Conservation (phyloP, 2,329 filamentous ascomycete species). For the Paecilomyces dactylethromorphus region DNA sequence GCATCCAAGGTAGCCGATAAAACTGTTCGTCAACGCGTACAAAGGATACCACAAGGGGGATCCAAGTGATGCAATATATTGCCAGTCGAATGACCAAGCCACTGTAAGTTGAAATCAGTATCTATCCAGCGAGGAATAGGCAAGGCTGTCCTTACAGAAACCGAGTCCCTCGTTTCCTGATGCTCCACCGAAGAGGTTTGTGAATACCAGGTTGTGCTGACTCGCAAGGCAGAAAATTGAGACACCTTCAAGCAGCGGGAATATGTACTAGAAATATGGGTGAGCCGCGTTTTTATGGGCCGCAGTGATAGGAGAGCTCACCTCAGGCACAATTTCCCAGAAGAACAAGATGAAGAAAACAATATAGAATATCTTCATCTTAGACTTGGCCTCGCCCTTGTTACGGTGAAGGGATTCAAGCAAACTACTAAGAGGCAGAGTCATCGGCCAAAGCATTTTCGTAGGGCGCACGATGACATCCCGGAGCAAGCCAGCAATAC, state of each 20-base stretch:
- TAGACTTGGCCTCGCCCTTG: slow-evolving; percentile 28
- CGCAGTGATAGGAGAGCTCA: too few species aligned
- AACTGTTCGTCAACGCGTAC: slow-evolving; percentile 31
- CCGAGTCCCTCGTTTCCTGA: slow-evolving; percentile 42
- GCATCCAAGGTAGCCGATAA: slow-evolving; percentile 32
- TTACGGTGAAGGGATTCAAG: slow-evolving; percentile 35
- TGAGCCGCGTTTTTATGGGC: not conserved
- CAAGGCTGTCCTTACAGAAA: slow-evolving; percentile 13
- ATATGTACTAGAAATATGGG: slow-evolving; percentile 26
- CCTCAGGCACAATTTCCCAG: slow-evolving; percentile 45
- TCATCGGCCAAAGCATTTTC: slow-evolving; percentile 42
- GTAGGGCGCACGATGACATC: slow-evolving; percentile 42
- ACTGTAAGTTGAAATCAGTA: slow-evolving; percentile 9
- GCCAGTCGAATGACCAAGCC: slow-evolving; percentile 39
- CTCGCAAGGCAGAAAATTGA: slow-evolving; percentile 43
- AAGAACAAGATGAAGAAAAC: slow-evolving; percentile 31
- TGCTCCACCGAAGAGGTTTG: slow-evolving; percentile 46
- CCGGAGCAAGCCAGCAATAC: slow-evolving; percentile 43
- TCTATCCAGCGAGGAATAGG: not conserved
- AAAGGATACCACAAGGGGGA: slow-evolving; percentile 34
- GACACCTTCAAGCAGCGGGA: slow-evolving; percentile 36
- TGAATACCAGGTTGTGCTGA: slow-evolving; percentile 37
- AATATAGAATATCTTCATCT: slow-evolving; percentile 21
- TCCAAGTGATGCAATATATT: slow-evolving; percentile 33
- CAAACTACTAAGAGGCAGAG: slow-evolving; percentile 29